phyloP scores from a whole-genome alignment of 2,329 filamentous ascomycete genomes.

The Aspergillus felis region DNA sequence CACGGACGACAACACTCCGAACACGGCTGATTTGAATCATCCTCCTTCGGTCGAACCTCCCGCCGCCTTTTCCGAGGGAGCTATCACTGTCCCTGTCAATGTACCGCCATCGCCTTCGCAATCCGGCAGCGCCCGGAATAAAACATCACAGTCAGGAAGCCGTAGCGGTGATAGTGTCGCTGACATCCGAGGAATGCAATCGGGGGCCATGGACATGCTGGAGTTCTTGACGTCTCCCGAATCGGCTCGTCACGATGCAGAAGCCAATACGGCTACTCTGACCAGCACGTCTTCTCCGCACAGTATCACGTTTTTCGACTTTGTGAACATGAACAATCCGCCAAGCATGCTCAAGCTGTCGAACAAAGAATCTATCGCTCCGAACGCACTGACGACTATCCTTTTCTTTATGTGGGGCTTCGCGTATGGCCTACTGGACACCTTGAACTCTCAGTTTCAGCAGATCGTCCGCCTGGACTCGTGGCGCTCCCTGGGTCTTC shows the following conservation, averaged over 20 bases:
- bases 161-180: constrained; percentile 8
- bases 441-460: constrained; percentile 65
- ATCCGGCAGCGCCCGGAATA: constrained; percentile 12
- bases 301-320: constrained; percentile 57
- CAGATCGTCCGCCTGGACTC: constrained; percentile 40
- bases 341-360: constrained; percentile 58
- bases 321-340: constrained; percentile 55
- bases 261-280: constrained; percentile 39
- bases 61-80: constrained; percentile 10
- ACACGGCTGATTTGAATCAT: constrained; percentile 8
- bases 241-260: constrained; percentile 26
- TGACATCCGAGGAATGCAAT: background rate
- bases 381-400: constrained; percentile 64
- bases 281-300: constrained; percentile 28
- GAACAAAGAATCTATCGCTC: constrained; percentile 55
- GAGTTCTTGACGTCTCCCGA: constrained; percentile 53
- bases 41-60: background rate
- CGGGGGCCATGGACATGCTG: constrained; percentile 36
- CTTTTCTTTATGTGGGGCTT: constrained; percentile 89
- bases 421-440: constrained; percentile 81
- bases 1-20: constrained; percentile 25
- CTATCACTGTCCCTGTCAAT: constrained; percentile 1
- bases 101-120: constrained; percentile 6
- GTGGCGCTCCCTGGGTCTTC: constrained; percentile 46
- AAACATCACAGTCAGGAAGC: constrained; percentile 15